Evolutionary conservation across 2,329 filamentous ascomycete species (phyloP).

Genomic region (Corynespora cassiicola): DNA sequence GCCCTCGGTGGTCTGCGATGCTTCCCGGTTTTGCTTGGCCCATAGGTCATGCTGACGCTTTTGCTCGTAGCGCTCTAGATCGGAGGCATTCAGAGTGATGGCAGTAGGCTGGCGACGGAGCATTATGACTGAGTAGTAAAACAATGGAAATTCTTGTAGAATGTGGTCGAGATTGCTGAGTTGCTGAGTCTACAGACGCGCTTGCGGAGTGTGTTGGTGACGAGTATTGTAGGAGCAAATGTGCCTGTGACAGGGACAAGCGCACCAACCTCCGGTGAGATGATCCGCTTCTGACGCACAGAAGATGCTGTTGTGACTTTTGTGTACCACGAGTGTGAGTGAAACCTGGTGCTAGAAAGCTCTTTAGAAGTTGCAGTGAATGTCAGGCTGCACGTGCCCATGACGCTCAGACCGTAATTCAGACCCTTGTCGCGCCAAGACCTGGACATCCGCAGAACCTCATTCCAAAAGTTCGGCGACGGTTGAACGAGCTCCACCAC

Average conservation of each 20-base stretch:
- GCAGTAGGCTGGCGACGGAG: constrained; percentile 72
- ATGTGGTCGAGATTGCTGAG: too few species aligned
- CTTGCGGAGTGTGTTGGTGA: too few species aligned
- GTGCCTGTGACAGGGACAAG: too few species aligned
- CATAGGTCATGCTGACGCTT: constrained; percentile 52
- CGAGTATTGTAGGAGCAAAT: too few species aligned
- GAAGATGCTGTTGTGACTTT: too few species aligned
- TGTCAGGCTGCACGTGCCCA: not conserved
- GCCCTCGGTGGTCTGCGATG: constrained; percentile 23
- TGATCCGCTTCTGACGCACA: too few species aligned
- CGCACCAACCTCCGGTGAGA: too few species aligned
- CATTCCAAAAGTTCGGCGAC: constrained; percentile 34
- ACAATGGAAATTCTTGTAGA: too few species aligned
- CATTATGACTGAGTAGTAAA: constrained; percentile 51
- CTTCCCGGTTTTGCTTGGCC: constrained; percentile 32
- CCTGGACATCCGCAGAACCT: constrained; percentile 15
- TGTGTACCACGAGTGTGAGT: too few species aligned
- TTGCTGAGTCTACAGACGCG: too few species aligned
- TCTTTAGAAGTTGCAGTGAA: constrained; percentile 1
- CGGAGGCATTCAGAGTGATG: constrained; percentile 72
- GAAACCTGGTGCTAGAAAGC: not conserved
- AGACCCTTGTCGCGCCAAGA: constrained; percentile 37
- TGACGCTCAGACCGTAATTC: not conserved
- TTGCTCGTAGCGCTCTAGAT: constrained; percentile 74
- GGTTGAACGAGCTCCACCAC: constrained; percentile 13